These are phyloP conservation scores for Dothideomycetes sp. DNA, from an alignment of 2,329 filamentous ascomycete genomes.

Conservation along the genomic window DNA sequence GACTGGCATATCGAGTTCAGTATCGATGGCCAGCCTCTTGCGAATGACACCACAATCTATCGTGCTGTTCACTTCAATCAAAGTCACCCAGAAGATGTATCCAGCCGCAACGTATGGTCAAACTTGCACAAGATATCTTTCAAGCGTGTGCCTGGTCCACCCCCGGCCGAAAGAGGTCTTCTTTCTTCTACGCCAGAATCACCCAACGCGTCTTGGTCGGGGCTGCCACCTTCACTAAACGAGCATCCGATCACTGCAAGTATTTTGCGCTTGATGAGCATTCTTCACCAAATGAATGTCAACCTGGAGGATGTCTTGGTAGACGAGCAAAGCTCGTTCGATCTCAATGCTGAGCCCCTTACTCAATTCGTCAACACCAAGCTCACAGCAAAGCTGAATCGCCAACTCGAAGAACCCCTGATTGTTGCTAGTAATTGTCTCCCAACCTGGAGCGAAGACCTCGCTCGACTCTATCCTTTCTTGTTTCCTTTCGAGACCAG, in stretches of 20 bases:
- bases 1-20: constrained; percentile 98
- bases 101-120: constrained; percentile 76
- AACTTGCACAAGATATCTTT: constrained; percentile 86
- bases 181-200: constrained; percentile 43
- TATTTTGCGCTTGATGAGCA: constrained; percentile 78
- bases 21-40: constrained; percentile 69
- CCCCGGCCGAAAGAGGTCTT: constrained; percentile 59
- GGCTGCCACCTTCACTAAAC: constrained; percentile 66
- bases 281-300: constrained; percentile 83
- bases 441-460: constrained; percentile 89
- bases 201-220: constrained; percentile 44
- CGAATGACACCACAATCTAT: constrained; percentile 92
- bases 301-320: constrained; percentile 85
- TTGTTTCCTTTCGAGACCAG: constrained; percentile 96
- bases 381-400: constrained; percentile 91
- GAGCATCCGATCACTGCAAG: constrained; percentile 77
- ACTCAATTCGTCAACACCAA: constrained; percentile 98
- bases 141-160: constrained; percentile 71
- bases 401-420: constrained; percentile 89
- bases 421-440: constrained; percentile 96
- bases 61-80: constrained; percentile 74
- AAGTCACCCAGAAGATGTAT: constrained; percentile 50
- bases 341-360: constrained; percentile 68
- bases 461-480: constrained; percentile 89
- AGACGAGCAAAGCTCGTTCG: constrained; percentile 60